A percentile compares a stretch with the other conserved stretches of the same genome.
These are phyloP conservation scores for Trematosphaeria pertusa DNA, from an alignment of 2,329 filamentous ascomycete genomes.

Conservation along the genomic window DNA sequence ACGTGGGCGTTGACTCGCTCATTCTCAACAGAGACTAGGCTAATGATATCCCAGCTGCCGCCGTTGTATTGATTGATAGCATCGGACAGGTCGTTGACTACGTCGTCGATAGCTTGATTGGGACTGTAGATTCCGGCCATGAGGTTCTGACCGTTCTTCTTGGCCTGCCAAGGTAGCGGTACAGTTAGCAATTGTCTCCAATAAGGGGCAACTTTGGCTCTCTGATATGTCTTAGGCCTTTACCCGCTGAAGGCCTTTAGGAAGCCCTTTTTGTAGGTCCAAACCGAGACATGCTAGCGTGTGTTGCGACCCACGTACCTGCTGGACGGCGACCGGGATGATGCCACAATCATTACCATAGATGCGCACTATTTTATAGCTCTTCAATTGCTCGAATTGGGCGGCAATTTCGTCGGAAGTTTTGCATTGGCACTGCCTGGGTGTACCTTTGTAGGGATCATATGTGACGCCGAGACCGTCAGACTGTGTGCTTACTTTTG, in stretches of 20 bases:
- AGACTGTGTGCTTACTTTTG: conserved; percentile 8
- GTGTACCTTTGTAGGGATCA: conserved; percentile 35
- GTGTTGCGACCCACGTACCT: no score
- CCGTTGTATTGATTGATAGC: conserved; percentile 54
- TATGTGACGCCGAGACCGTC: conserved; percentile 40
- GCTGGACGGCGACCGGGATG: conserved; percentile 66
- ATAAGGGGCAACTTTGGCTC: no score
- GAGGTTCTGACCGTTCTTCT: conserved; percentile 70
- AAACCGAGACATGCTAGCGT: no score
- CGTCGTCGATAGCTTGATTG: conserved; percentile 49
- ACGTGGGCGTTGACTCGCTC: conserved; percentile 70
- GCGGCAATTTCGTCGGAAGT: conserved; percentile 64
- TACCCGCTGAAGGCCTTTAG: no score
- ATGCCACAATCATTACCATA: conserved; percentile 85
- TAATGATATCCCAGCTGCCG: conserved; percentile 71
- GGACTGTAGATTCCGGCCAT: conserved; percentile 79
- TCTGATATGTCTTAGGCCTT: no score
- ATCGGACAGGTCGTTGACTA: conserved; percentile 67
- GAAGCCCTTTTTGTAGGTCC: no score
- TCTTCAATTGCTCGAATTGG: conserved; percentile 67
- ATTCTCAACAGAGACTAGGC: conserved; percentile 80
- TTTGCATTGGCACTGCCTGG: conserved; percentile 64
- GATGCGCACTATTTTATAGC: conserved; percentile 72
- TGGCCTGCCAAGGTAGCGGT: no score
- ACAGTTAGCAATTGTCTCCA: no score